phyloP scores from a whole-genome alignment of 2,329 filamentous ascomycete species.

The Periconia sp. region DNA sequence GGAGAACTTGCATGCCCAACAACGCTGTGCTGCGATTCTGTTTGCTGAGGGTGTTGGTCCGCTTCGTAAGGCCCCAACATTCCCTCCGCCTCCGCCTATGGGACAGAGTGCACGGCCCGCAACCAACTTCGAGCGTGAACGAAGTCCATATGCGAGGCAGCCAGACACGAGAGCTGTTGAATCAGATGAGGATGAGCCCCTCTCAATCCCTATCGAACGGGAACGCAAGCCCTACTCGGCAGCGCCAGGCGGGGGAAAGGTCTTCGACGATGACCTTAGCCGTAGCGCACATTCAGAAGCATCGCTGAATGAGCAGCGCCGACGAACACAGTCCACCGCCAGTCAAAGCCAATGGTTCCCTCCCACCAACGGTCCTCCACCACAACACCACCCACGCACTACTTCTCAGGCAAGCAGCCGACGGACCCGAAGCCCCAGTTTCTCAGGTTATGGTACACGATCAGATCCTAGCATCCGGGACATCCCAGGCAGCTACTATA shows the following conservation, averaged over 20 bases:
- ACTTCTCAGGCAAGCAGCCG: slow-evolving; percentile 23
- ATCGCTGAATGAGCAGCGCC: slow-evolving; percentile 27
- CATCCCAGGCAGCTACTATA: slow-evolving; percentile 36
- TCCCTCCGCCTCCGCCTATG: slow-evolving; percentile 44
- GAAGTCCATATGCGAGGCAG: slow-evolving; percentile 39
- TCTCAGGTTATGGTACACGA: slow-evolving; percentile 39
- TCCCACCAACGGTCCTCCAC: slow-evolving; percentile 22
- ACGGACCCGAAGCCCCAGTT: slow-evolving; percentile 42
- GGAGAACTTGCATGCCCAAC: slow-evolving; percentile 63
- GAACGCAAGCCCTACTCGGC: slow-evolving; percentile 69
- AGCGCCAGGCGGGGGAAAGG: slow-evolving; percentile 65
- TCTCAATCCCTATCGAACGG: slow-evolving; percentile 64
- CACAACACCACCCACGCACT: slow-evolving; percentile 31
- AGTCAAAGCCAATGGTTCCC: slow-evolving; percentile 37
- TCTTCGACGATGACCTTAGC: slow-evolving; percentile 51
- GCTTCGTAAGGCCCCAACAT: slow-evolving; percentile 40
- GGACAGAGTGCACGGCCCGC: slow-evolving; percentile 5
- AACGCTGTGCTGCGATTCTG: slow-evolving; percentile 67
- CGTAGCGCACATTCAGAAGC: slow-evolving; percentile 33
- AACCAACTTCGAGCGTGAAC: slow-evolving; percentile 41
- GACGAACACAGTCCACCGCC: slow-evolving; percentile 40
- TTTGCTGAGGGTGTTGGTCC: slow-evolving; percentile 53
- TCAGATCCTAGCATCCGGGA: slow-evolving; percentile 43
- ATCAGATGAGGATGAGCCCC: slow-evolving; percentile 40
- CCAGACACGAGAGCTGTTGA: slow-evolving; percentile 37